Evolutionary conservation across 2,329 filamentous ascomycete genomes (phyloP).

Genomic region (Fusarium virguliforme): DNA sequence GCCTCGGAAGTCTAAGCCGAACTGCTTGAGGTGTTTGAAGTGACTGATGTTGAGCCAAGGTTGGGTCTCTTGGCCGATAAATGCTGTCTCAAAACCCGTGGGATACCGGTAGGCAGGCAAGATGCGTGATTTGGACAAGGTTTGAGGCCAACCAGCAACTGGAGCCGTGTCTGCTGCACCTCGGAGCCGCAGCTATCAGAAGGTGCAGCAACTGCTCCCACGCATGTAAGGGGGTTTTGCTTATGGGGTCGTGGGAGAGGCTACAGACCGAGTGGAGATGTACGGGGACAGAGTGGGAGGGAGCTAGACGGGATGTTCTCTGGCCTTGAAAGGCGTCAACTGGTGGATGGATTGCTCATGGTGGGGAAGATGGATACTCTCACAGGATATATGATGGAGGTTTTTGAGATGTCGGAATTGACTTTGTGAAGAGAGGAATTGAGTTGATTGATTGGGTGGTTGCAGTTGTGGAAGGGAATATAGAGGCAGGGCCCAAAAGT

Average conservation of each 20-base stretch:
- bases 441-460: background rate
- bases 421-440: background rate
- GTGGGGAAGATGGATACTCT: background rate
- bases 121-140: background rate
- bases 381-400: background rate
- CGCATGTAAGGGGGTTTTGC: slow-evolving; percentile 3
- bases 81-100: background rate
- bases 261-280: slow-evolving; percentile 5
- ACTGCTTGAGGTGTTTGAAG: background rate
- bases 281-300: slow-evolving; percentile 5
- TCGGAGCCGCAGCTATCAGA: background rate
- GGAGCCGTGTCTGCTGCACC: slow-evolving; percentile 9
- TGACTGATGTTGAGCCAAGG: slow-evolving; percentile 2
- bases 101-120: background rate
- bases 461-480: background rate
- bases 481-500: no score
- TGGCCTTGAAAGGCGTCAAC: slow-evolving; percentile 17
- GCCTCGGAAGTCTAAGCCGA: background rate
- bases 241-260: slow-evolving; percentile 1
- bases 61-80: background rate
- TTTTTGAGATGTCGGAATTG: background rate
- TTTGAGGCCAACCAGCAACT: slow-evolving; percentile 12
- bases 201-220: background rate
- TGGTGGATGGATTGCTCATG: slow-evolving; percentile 16
- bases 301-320: background rate